Conservation (phyloP, 2,329 filamentous ascomycete species). For the Coniochaeta ligniaria region DNA sequence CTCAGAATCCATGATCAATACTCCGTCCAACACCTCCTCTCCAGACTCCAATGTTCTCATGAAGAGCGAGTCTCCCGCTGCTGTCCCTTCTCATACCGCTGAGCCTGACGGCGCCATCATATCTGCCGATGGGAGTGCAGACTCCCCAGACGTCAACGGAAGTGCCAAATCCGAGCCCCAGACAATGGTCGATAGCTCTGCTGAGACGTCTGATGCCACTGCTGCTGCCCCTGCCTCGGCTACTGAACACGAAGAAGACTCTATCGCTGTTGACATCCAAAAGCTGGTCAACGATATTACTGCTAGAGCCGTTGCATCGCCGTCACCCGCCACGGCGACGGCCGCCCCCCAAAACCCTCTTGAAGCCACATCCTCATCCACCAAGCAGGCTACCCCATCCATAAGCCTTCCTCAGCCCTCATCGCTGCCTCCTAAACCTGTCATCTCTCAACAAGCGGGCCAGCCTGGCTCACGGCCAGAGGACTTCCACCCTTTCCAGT, state of each 20-base stretch:
- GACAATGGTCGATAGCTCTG: not conserved
- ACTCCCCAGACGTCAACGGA: not conserved
- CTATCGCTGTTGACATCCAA: slow-evolving; percentile 22
- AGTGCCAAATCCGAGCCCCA: slow-evolving; percentile 1
- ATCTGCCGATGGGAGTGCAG: not conserved
- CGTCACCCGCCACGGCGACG: slow-evolving; percentile 3
- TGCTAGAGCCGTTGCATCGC: slow-evolving; percentile 14
- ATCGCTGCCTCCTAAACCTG: slow-evolving; percentile 21
- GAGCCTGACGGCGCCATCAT: not conserved
- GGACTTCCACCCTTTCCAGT: slow-evolving; percentile 12
- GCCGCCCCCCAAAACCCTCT: slow-evolving; percentile 11
- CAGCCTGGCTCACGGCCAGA: slow-evolving; percentile 10
- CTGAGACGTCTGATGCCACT: slow-evolving; percentile 2
- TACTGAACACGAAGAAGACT: slow-evolving; percentile 10
- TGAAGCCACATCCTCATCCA: not conserved
- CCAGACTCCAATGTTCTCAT: slow-evolving; percentile 22
- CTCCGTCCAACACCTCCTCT: slow-evolving; percentile 21
- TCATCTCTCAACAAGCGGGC: slow-evolving; percentile 15
- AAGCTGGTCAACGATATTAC: slow-evolving; percentile 28
- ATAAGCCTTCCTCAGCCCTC: not conserved
- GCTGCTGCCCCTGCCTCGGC: slow-evolving; percentile 1
- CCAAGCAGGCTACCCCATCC: not conserved
- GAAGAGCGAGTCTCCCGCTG: slow-evolving; percentile 15
- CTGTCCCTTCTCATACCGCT: slow-evolving; percentile 3
- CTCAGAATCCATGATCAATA: slow-evolving; percentile 33